Base-by-base conservation (phyloP, 2,329 filamentous ascomycete genomes). In the Beauveria bassiana region DNA sequence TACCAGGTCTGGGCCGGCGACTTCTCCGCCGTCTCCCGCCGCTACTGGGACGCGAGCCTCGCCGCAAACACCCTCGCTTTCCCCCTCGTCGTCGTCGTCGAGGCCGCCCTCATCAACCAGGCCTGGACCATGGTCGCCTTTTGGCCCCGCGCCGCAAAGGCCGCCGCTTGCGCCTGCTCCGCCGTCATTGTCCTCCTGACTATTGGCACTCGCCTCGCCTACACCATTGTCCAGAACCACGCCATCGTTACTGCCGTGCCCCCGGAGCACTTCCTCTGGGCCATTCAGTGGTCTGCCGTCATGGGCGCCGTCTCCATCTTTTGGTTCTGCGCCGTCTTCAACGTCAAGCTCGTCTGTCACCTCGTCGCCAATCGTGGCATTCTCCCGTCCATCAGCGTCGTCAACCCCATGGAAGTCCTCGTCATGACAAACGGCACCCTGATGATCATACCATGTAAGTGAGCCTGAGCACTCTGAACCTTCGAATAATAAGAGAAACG, bases 1-100 rank as follows among this genome's bases (percentile, higher is more conserved):
- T 92, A 91, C 71, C 74, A 80, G 24, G 74, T 79, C 64, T 82
- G 86, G 69, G 72, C 81, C 3, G 70, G 68, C 3, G 87, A 91
- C 73, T 81, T 75, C 62, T 76, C 75, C 2, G 69, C 70, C 3
- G 77, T 90, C 20, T 73, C 77, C 0, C 43, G 34, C 0, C 49
- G 28, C 31, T 76, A 78, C 65, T 76, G 72, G 63, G 62, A 68
- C 50, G 66, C 67, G 52, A 77, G 73, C 64, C 70, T 77, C 3
- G 72, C 72, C 0, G 75, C 73, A 8, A 79, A 76, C 22, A 71
- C 73, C 22, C 69, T 81, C 59, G 75, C 75, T 5, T 66, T 81
- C 34, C 69, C 80, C 3, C 73, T 83, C 55, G 71, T 78, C 51
- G 66, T 80, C 7, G 69, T 79, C 22, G 71, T 82, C 40, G 74